Evolutionary conservation across 768 basidiomycete species (phyloP).

Genomic region (Lyophyllum semitale): DNA sequence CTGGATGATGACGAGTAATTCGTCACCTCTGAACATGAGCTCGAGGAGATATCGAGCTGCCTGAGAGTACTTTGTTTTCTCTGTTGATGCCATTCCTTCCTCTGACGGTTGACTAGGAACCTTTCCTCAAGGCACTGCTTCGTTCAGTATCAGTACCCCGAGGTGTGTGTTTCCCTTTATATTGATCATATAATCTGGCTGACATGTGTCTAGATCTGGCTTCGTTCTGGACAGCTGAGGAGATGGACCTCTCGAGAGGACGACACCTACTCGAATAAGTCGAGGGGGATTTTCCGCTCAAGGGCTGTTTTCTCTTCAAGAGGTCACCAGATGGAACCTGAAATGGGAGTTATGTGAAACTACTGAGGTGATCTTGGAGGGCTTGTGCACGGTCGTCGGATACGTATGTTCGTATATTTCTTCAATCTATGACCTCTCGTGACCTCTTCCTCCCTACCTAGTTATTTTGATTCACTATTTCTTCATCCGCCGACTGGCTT

Average conservation of each 20-base stretch:
- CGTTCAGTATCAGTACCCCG: conserved; percentile 88
- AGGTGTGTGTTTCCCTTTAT: conserved; percentile 50
- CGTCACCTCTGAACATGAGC: conserved; percentile 2
- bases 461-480: no score
- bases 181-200: background rate
- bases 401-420: no score
- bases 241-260: conserved; percentile 91
- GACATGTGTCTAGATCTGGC: conserved; percentile 74
- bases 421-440: no score
- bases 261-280: no score
- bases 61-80: conserved; percentile 46
- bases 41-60: conserved; percentile 55
- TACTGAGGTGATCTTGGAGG: no score
- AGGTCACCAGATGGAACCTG: no score
- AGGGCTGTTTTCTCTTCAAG: no score
- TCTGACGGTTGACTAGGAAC: conserved; percentile 67
- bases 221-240: conserved; percentile 93
- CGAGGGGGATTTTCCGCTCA: no score
- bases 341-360: no score
- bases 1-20: conserved; percentile 12
- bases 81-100: background rate
- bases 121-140: conserved; percentile 83
- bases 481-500: no score
- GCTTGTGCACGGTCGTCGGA: no score
- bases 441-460: no score